Base-by-base conservation (phyloP, 176 grass and related monocot species). In the Eleusine indica region DNA sequence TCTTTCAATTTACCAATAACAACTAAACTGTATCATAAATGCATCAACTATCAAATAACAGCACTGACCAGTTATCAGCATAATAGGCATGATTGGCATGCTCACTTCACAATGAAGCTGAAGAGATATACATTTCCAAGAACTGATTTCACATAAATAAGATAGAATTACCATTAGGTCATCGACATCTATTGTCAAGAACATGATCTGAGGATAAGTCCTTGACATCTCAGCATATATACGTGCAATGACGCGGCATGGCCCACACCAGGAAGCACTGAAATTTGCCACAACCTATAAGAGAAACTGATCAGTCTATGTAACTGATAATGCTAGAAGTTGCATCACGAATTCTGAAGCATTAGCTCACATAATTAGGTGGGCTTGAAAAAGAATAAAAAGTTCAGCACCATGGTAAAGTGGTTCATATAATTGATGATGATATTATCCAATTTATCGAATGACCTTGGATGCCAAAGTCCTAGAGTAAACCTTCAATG, bases 231-330 rank as follows among this genome's bases (percentile, higher is more conserved):
- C 90, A 58, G 74, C 85, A 84, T 92, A 94, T 56, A 88, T 35
- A 81, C 90, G 87, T 81, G 90, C 77, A 83, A 94, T 94, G 66
- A 92, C 82, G 54, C 90, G 83, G 40, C 93, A 94, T 81, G 93
- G 93, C 1, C 93, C 93, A 73, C 93, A 94, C 90, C 93, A 94
- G 69, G 90, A 78, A 86, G 93, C 93, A 4, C 90, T 94, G 82
- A 94, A 94, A 88, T 94, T 94, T 78, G 90, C 93, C 47, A 94
- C 87, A 61, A 94, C 85, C 93, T 92, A 87, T 60, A 63, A 70
- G 54, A n/a, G 5, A 83, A 83, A 66, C 21, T 4, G 18, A 69
- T 62, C 7, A 74, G 22, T 5, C 25, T n/a, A 84, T 80, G 46
- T 37, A 10, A 14, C 37, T 79, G 32, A 40, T 22, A 70, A 70